phyloP scores from a whole-genome alignment of 1,284 basidiomycete genomes.

The Sutorius eximius region DNA sequence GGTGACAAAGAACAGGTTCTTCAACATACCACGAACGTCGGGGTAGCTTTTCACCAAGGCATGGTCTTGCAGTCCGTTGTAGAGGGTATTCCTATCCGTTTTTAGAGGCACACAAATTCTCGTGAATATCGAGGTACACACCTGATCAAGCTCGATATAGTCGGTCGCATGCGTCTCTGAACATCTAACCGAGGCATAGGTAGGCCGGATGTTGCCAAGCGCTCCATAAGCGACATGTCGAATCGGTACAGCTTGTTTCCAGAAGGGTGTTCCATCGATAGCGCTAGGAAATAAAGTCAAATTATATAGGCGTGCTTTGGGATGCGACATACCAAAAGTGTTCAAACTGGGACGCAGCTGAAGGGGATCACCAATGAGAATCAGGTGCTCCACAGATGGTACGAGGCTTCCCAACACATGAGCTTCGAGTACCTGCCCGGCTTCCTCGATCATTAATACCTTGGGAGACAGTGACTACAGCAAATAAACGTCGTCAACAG shows the following conservation, averaged over 20 bases:
- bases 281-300: conserved; percentile 34
- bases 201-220: conserved; percentile 49
- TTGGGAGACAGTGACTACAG: conserved; percentile 51
- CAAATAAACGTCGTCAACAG: not conserved
- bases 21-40: conserved; percentile 53
- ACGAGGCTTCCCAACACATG: conserved; percentile 65
- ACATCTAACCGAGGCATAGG: conserved; percentile 60
- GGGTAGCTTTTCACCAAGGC: conserved; percentile 49
- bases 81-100: conserved; percentile 51
- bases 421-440: conserved; percentile 76
- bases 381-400: conserved; percentile 60
- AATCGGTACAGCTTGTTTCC: conserved; percentile 53
- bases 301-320: not conserved
- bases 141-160: conserved; percentile 51
- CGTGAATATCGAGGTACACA: conserved; percentile 33
- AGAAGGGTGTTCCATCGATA: conserved; percentile 53
- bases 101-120: not conserved
- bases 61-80: conserved; percentile 59
- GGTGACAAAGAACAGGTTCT: conserved; percentile 60
- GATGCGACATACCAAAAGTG: conserved; percentile 53
- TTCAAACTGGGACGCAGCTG: conserved; percentile 69
- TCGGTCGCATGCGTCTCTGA: conserved; percentile 62
- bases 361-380: conserved; percentile 69
- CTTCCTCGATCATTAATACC: conserved; percentile 67
- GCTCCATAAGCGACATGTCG: conserved; percentile 65